Base-by-base conservation (phyloP, 75 land plant species). In the Sequoia sempervirens region DNA sequence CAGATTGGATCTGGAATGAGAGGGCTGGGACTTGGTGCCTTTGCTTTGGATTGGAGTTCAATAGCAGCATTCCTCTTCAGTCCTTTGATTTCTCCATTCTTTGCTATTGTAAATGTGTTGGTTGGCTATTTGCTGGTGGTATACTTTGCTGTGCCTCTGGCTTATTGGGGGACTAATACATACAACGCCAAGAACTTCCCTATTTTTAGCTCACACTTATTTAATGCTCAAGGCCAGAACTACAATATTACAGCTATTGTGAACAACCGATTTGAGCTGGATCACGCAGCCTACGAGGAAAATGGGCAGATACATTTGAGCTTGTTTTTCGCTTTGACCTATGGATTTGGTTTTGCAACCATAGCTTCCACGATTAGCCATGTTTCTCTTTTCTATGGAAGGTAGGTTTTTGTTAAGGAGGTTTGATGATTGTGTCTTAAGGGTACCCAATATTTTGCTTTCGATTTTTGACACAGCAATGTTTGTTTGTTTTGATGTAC, bases 1-100 rank as follows among this genome's bases (percentile, higher is more conserved):
- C 96, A 95, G 85, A 38, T 95, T 36, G 96, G 96, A 7, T 95
- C 96, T 30, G 96, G 96, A 50, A 75, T 93, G 86, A 82, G 50
- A 15, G 96, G 96, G 64, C 91, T 95, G 20, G 95, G 96, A 11
- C 38, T 95, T 36, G 96, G 95, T 8, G 90, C 96, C 75, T 73
- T 95, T 2, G 85, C 91, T 2, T 87, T 93, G 26, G 96, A 95
- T 83, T 95, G 96, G 96, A 13, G 95, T 34, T 85, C 85, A 0
- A 89, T 91, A 30, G 86, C 96, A 18, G 84, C 95, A n/a, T 95
- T 90, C 89, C 82, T 95, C 72, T 83, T 82, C 88, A 93, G 95
- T 83, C 96, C 96, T 14, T 91, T 95, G 18, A 80, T 91, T n/a
- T 82, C 84, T 56, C 96, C 95, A 2, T 95, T 92, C 87, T 92